Percentiles rank a stretch among this genome's conserved stretches.
Conservation (phyloP, 1,284 basidiomycete species). For the Tilletia walkeri region DNA sequence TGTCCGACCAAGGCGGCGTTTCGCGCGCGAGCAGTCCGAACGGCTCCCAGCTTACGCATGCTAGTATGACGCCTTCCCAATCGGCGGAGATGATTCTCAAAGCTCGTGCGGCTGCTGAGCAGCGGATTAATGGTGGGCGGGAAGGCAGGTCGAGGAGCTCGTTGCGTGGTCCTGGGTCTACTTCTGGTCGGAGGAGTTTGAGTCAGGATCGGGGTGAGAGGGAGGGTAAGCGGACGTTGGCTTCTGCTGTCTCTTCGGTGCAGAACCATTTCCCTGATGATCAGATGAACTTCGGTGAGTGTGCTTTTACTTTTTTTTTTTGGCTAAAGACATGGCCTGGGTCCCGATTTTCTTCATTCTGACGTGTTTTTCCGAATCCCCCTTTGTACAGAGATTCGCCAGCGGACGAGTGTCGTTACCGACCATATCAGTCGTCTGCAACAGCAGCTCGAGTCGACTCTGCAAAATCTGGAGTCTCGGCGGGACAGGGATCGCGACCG, state of each 20-base stretch:
- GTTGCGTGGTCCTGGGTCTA: background rate
- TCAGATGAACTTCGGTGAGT: slow-evolving; percentile 40
- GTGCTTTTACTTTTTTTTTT: too few relatives aligned
- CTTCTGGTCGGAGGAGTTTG: background rate
- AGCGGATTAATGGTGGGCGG: slow-evolving; percentile 22
- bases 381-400: slow-evolving; percentile 36
- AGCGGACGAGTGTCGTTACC: slow-evolving; percentile 44
- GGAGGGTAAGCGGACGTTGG: background rate
- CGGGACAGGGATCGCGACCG: slow-evolving; percentile 22
- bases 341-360: too few relatives aligned
- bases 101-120: slow-evolving; percentile 43
- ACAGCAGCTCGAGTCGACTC: slow-evolving; percentile 47
- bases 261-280: slow-evolving; percentile 49
- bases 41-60: slow-evolving; percentile 17
- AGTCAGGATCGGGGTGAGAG: slow-evolving; percentile 15
- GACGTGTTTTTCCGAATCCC: too few relatives aligned
- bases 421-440: slow-evolving; percentile 50
- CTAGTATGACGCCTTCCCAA: slow-evolving; percentile 28
- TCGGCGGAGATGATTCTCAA: slow-evolving; percentile 38
- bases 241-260: slow-evolving; percentile 11
- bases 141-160: slow-evolving; percentile 6
- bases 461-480: slow-evolving; percentile 45
- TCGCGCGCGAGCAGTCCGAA: slow-evolving; percentile 23
- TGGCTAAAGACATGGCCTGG: too few relatives aligned
- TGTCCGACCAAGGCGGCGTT: slow-evolving; percentile 7